These are phyloP conservation scores for Elaeis oleifera DNA, from an alignment of 202 grass and related monocot species.

Conservation along the genomic window DNA sequence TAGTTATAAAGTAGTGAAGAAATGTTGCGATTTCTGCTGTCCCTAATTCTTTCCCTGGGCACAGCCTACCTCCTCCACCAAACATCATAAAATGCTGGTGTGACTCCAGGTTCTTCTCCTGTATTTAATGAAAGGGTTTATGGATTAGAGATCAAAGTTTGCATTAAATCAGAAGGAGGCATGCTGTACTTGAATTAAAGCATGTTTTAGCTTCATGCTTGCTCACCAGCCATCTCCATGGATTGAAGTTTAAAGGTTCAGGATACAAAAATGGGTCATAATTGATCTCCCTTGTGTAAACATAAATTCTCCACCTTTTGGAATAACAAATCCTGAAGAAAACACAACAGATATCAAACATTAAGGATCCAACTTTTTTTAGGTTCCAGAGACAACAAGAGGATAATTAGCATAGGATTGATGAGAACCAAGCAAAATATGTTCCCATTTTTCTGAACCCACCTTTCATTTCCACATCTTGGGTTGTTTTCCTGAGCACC, in stretches of 20 bases:
- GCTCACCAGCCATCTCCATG: conserved; percentile 97
- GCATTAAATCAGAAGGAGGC: no score
- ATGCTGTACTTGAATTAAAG: no score
- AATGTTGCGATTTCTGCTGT: conserved; percentile 74
- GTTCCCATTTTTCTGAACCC: conserved; percentile 4
- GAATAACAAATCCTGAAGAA: conserved; percentile 63
- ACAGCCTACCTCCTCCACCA: conserved; percentile 70
- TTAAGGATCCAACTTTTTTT: no score
- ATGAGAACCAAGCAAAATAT: not conserved
- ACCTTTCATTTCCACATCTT: conserved; percentile 91
- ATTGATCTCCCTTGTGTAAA: conserved; percentile 96
- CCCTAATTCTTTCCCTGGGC: conserved; percentile 85
- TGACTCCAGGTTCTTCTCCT: conserved; percentile 68
- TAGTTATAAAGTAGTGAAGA: conserved; percentile 84
- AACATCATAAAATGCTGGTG: conserved; percentile 96
- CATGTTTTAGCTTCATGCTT: not conserved
- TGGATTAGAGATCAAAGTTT: conserved; percentile 8
- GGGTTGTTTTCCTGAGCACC: conserved; percentile 81
- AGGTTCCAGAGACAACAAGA: no score
- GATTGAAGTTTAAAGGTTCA: conserved; percentile 75
- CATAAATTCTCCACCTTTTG: conserved; percentile 96
- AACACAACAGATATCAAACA: not conserved
- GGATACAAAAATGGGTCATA: conserved; percentile 77
- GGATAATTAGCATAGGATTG: no score
- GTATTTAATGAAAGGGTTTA: conserved; percentile 10